Base-by-base conservation (phyloP, 163 green algal species). In the Scenedesmus sp. region DNA sequence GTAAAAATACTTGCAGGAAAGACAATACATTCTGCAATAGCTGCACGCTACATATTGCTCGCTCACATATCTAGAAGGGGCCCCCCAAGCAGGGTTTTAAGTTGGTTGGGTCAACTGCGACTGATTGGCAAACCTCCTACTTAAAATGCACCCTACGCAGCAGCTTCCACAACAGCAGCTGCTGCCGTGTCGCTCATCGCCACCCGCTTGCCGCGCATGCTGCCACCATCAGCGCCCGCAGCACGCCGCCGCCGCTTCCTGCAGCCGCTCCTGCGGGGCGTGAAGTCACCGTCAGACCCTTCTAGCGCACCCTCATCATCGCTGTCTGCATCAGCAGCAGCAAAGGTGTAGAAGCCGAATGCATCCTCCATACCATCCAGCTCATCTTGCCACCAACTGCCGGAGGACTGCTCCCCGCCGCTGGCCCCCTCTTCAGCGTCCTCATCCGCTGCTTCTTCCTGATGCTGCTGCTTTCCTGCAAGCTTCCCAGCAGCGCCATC, bases 261-360 rank as follows among this genome's bases (percentile, higher is more conserved):
- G 13, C 34, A 18, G 34, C 60, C 60, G 9, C 66, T 55, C 34
- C 86, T 62, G 0, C 56, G 1, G 2, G 83, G 83, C 57, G 6
- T 74, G 23, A 88, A 88, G 59, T 88, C 83, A 52, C 84, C 66
- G 18, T 84, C 86, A 13, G 66, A 83, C 1, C 16, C 60, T 46
- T 84, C 66, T 18, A 15, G 13, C 86, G 16, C 66, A 7, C 13
- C 66, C 66, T 84, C 66, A 23, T 83, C 46, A 4, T 84, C 64
- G 7, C 26, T 62, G 16, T n/a, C 86, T 15, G 18, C 64, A 55
- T 90, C 16, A 79, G 70, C 70, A 13, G 70, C 70, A 2, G 7
- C 62, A 64, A 82, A 90, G 3, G 46, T 82, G 54, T 90, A 90
- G 64, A 90, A 90, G 64, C 86, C 86, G 55, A 90, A 90, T 1